phyloP scores from a whole-genome alignment of 805 yeast genomes.

The Danielozyma ontarioensis region DNA sequence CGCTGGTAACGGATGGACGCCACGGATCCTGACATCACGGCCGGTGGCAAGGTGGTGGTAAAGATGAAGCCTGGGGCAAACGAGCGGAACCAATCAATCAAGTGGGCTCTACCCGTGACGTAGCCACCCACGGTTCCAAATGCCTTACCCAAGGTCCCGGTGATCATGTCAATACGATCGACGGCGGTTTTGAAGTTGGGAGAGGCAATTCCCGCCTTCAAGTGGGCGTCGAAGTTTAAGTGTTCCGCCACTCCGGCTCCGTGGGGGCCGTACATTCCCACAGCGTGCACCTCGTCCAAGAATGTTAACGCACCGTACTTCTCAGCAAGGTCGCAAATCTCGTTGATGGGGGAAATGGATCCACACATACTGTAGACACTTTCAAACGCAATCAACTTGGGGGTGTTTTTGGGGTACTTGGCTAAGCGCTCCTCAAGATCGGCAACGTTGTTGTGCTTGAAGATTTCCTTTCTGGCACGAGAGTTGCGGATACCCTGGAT shows the following conservation, averaged over 20 bases:
- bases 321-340: slow-evolving; percentile 92
- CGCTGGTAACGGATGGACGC: slow-evolving; percentile 85
- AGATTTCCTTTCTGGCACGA: slow-evolving; percentile 79
- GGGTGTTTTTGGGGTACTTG: slow-evolving; percentile 77
- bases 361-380: slow-evolving; percentile 99
- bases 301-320: slow-evolving; percentile 97
- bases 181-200: slow-evolving; percentile 51
- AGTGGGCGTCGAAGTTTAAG: slow-evolving; percentile 79
- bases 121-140: slow-evolving; percentile 98
- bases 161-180: slow-evolving; percentile 92
- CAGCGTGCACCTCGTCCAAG: slow-evolving; percentile 98
- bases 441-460: slow-evolving; percentile 81
- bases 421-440: slow-evolving; percentile 79
- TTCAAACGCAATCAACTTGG: slow-evolving; percentile 95
- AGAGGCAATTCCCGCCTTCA: slow-evolving; percentile 56
- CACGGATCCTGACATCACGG: slow-evolving; percentile 91
- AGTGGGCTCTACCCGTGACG: slow-evolving; percentile 77
- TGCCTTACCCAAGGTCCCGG: slow-evolving; percentile 97
- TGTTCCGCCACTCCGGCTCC: slow-evolving; percentile 99
- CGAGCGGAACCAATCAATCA: slow-evolving; percentile 94
- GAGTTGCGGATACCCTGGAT: slow-evolving; percentile 93
- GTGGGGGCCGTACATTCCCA: slow-evolving; percentile 98
- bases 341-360: slow-evolving; percentile 88
- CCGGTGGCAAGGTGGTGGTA: slow-evolving; percentile 96
- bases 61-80: slow-evolving; percentile 97